Conservation (phyloP, 805 yeast species). For the Grigorovia jiainica region DNA sequence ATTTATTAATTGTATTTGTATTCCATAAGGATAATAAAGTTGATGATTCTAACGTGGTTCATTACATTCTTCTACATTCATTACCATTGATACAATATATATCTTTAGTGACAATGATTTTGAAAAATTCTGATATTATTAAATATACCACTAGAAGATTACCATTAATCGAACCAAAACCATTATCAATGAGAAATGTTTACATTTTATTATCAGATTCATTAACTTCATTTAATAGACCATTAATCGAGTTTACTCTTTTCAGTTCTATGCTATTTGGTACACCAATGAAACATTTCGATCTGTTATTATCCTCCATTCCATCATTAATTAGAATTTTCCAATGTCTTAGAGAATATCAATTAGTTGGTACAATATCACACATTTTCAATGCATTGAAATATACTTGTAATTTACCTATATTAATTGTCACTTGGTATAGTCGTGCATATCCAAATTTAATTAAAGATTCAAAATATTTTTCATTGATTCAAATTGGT, state of each 20-base stretch:
- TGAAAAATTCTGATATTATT: slow-evolving; percentile 32
- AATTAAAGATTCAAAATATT: background rate
- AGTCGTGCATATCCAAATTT: slow-evolving; percentile 7
- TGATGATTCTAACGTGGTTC: background rate
- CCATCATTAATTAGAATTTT: slow-evolving; percentile 72
- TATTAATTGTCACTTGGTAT: slow-evolving; percentile 32
- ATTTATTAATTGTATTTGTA: background rate
- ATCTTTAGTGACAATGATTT: slow-evolving; percentile 10
- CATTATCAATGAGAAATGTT: slow-evolving; percentile 30
- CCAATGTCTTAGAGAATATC: slow-evolving; percentile 73
- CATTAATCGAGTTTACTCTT: slow-evolving; percentile 60
- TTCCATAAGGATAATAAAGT: background rate
- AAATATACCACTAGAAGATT: slow-evolving; percentile 30
- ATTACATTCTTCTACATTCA: background rate
- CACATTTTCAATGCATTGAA: slow-evolving; percentile 69
- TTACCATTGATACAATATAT: slow-evolving; percentile 18
- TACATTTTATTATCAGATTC: slow-evolving; percentile 82
- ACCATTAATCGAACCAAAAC: slow-evolving; percentile 30
- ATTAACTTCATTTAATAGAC: slow-evolving; percentile 70
- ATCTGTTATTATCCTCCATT: slow-evolving; percentile 29
- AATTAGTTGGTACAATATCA: slow-evolving; percentile 31
- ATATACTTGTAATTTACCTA: slow-evolving; percentile 58
- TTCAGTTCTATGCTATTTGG: slow-evolving; percentile 38
- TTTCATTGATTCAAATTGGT: slow-evolving; percentile 21
- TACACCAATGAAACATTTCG: slow-evolving; percentile 13